Base-by-base conservation (phyloP, 805 yeast genomes). In the Spathaspora arborariae region DNA sequence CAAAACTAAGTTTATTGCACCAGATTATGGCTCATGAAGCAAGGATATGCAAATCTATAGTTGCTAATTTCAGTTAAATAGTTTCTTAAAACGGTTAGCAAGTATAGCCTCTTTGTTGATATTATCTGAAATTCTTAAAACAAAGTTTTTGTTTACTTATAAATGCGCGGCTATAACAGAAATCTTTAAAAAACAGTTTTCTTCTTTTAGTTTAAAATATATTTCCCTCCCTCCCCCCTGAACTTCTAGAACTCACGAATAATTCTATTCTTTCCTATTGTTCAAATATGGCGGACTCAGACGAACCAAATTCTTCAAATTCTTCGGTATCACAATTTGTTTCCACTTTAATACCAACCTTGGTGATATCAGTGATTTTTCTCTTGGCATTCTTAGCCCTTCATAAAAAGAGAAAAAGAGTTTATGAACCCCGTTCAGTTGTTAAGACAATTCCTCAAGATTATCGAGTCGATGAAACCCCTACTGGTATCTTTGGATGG, bases 401-500 rank as follows among this genome's bases (percentile, higher is more conserved):
- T 34, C 74, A 80, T 53, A 68, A 70, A 53, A 72, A 64, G 42
- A 76, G 71, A 52, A 51, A 49, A 21, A 61, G 80, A 51, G 83
- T 79, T 20, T 79, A 79, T 55, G 77, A 78, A 57, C 83, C 84
- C 24, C 69, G 83, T 55, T 51, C 64, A 4, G 46, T 57, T 2
- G 80, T 79, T 35, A 70, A 68, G 4, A 58, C 80, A 0, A 67
- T 79, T 19, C 80, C 83, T 1, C 54, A 60, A 11, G 74, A 71
- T 45, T 64, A 76, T 44, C 59, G 58, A 41, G 73, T 80, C 1
- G 77, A 75, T 26, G 67, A 64, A 36, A 59, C 71, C 36, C 76
- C 79, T 4, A 49, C 56, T 3, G 81, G 81, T 11, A 61, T 70
- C 0, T 74, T 78, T 50, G 59, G 66, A 4, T 87, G 94, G 94